Percentiles rank a stretch among this genome's conserved stretches.
phyloP scores from a whole-genome alignment of 306 rosid genomes.

The Lotus japonicus region DNA sequence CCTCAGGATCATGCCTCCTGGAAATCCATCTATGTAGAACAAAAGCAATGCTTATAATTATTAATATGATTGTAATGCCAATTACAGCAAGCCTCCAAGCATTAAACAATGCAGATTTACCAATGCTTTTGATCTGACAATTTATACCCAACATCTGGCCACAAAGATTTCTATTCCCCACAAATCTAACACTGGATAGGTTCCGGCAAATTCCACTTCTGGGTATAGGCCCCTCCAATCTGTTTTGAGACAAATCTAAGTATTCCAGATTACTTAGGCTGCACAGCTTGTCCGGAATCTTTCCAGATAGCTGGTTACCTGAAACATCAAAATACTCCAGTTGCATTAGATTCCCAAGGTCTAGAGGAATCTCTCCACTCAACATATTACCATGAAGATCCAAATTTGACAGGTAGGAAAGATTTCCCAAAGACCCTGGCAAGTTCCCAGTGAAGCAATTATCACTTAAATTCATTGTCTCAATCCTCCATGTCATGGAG shows the following conservation, averaged over 20 bases:
- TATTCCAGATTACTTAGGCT: conserved; percentile 51
- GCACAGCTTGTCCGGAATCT: conserved; percentile 74
- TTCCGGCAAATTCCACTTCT: conserved; percentile 76
- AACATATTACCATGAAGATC: conserved; percentile 80
- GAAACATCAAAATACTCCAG: conserved; percentile 80
- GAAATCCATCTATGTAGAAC: conserved; percentile 46
- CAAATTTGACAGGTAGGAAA: conserved; percentile 65
- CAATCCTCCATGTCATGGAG: conserved; percentile 81
- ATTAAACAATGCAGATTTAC: conserved; percentile 44
- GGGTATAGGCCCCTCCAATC: conserved; percentile 79
- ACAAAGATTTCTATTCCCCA: conserved; percentile 68
- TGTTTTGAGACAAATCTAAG: conserved; percentile 66
- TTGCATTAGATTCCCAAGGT: conserved; percentile 75
- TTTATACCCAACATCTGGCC: conserved; percentile 51
- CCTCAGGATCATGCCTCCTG: conserved; percentile 55
- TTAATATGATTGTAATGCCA: conserved; percentile 37
- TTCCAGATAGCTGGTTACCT: conserved; percentile 57
- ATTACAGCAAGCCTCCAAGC: conserved; percentile 66
- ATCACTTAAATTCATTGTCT: conserved; percentile 68
- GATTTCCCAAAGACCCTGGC: conserved; percentile 68
- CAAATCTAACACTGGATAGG: conserved; percentile 42
- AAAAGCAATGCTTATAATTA: conserved; percentile 38
- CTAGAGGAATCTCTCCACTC: conserved; percentile 65
- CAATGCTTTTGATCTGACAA: conserved; percentile 45
- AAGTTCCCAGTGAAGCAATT: conserved; percentile 59